Conservation (phyloP, 345 rosid genomes). For the Linum tenue region DNA sequence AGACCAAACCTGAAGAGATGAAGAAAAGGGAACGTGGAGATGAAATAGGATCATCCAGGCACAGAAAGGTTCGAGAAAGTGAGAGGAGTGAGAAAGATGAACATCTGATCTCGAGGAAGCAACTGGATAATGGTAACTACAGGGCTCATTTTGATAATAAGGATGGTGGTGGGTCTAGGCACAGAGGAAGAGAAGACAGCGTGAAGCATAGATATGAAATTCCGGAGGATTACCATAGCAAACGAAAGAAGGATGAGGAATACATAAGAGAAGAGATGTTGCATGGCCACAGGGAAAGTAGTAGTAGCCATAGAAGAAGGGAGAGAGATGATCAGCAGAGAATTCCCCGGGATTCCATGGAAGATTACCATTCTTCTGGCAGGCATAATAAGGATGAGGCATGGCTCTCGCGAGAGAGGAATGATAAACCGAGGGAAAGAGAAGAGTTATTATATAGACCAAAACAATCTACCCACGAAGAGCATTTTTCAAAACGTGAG, state of each 20-base stretch:
- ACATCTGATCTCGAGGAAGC: conserved; percentile 49
- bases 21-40: conserved; percentile 68
- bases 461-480: conserved; percentile 45
- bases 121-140: conserved; percentile 54
- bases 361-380: conserved; percentile 46
- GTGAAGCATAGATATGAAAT: conserved; percentile 46
- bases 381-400: conserved; percentile 64
- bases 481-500: conserved; percentile 46
- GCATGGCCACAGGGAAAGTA: conserved; percentile 54
- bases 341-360: conserved; percentile 51
- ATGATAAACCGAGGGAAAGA: conserved; percentile 61
- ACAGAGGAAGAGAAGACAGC: conserved; percentile 54
- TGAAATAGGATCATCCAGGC: conserved; percentile 49
- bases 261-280: conserved; percentile 45
- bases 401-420: conserved; percentile 61
- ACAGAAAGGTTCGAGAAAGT: conserved; percentile 59
- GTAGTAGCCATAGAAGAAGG: conserved; percentile 58
- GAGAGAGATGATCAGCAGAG: conserved; percentile 75
- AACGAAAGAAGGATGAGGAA: conserved; percentile 76
- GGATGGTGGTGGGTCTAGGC: conserved; percentile 42
- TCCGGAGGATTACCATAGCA: conserved; percentile 54
- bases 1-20: conserved; percentile 50
- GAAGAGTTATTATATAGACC: conserved; percentile 44
- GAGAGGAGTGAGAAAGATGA: conserved; percentile 66
- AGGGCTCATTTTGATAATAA: conserved; percentile 35